Conservation (phyloP, 2,329 filamentous ascomycete genomes). For the Colletotrichum sp. region DNA sequence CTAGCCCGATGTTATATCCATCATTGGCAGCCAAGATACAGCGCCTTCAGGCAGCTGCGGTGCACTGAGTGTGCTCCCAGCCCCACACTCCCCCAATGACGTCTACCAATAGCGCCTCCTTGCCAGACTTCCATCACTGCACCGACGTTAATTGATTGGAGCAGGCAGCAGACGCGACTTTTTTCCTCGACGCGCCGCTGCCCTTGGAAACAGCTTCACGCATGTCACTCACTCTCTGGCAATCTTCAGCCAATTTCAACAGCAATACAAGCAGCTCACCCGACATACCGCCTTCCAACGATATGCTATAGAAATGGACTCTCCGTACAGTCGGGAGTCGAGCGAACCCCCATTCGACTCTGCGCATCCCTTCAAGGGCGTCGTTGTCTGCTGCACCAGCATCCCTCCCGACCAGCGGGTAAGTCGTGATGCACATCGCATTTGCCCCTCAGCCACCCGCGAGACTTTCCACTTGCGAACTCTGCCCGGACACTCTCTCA, state of each 20-base stretch:
- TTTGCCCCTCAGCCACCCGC: neutral
- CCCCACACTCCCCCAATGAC: neutral
- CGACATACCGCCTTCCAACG: neutral
- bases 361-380: conserved; percentile 69
- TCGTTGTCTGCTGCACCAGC: conserved; percentile 87
- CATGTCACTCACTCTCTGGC: neutral
- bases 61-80: neutral
- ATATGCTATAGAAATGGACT: conserved; percentile 18
- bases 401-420: conserved; percentile 81
- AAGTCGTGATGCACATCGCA: conserved; percentile 33
- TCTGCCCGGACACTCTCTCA: conserved; percentile 5
- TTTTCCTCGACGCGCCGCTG: conserved; percentile 15
- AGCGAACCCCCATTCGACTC: conserved; percentile 51
- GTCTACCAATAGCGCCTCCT: conserved; percentile 10
- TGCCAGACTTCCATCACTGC: neutral
- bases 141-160: conserved; percentile 10
- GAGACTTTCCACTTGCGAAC: neutral
- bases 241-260: neutral
- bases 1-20: neutral
- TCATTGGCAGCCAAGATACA: neutral
- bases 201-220: neutral
- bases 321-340: conserved; percentile 8
- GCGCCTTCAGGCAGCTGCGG: neutral
- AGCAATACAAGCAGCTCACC: neutral
- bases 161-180: conserved; percentile 21